Conservation (phyloP, 129 eudicot species). For the Arctium lappa region DNA sequence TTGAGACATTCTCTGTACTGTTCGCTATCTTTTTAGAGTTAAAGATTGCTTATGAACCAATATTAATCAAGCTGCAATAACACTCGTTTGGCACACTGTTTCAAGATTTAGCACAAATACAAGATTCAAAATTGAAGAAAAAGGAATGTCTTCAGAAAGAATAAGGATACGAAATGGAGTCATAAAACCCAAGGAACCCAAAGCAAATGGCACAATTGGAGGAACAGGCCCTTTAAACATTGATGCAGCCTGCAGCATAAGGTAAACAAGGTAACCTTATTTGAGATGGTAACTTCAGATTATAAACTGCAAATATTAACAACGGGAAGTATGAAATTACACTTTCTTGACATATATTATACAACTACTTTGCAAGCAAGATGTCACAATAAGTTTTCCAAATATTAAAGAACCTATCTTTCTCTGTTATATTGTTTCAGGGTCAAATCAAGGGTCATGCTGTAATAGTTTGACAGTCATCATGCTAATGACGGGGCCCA, state of each 20-base stretch:
- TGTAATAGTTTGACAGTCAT: too few species aligned
- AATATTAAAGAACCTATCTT: too few species aligned
- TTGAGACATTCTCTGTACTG: constrained; percentile 69
- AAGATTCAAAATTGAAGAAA: not conserved
- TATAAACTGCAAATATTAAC: not conserved
- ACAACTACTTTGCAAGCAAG: not conserved
- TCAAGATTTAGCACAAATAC: not conserved
- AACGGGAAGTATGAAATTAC: not conserved
- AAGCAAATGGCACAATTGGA: constrained; percentile 91
- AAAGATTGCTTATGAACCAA: constrained; percentile 27
- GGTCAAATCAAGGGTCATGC: too few species aligned
- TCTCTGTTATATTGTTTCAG: too few species aligned
- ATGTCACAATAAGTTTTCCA: not conserved
- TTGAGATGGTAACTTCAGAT: not conserved
- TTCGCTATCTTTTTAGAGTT: constrained; percentile 71
- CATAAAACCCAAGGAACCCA: constrained; percentile 98
- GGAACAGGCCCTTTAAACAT: constrained; percentile 99
- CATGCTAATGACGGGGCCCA: too few species aligned
- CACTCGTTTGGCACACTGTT: not conserved
- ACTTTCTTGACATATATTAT: constrained; percentile 4
- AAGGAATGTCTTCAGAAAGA: constrained; percentile 1
- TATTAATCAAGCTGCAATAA: not conserved
- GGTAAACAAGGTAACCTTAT: not conserved
- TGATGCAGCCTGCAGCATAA: constrained; percentile 92
- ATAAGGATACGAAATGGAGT: constrained; percentile 92